Conservation (phyloP, 495 filamentous ascomycete species). For the Penicillium riverlandense region DNA sequence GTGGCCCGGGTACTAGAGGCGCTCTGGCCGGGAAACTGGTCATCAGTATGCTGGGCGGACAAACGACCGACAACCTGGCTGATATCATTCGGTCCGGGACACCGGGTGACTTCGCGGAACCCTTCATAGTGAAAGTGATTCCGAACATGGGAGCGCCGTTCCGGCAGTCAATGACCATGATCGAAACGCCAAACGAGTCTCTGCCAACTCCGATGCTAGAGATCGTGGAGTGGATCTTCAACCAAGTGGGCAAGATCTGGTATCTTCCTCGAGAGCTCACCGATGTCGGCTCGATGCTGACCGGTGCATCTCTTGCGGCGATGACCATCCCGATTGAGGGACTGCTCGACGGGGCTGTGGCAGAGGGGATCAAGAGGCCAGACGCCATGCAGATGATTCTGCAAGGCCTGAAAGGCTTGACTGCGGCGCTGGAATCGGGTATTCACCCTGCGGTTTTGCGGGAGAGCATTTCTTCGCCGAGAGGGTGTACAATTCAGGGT, state of each 20-base stretch:
- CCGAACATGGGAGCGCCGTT: constrained; percentile 30
- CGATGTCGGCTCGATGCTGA: constrained; percentile 24
- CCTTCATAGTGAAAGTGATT: constrained; percentile 24
- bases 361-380: constrained; percentile 23
- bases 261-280: constrained; percentile 19
- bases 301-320: constrained; percentile 23
- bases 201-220: constrained; percentile 8
- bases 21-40: constrained; percentile 66
- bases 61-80: constrained; percentile 57
- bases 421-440: constrained; percentile 22
- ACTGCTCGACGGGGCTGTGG: constrained; percentile 32
- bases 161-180: constrained; percentile 27
- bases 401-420: constrained; percentile 24
- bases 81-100: constrained; percentile 43
- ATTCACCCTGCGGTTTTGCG: constrained; percentile 25
- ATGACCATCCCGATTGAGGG: constrained; percentile 30
- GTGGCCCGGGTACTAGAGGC: constrained; percentile 12
- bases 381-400: constrained; percentile 29
- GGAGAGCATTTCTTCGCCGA: constrained; percentile 31
- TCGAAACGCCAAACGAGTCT: constrained; percentile 13
- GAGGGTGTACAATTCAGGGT: constrained; percentile 30
- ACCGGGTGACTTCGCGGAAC: neutral
- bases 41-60: constrained; percentile 80
- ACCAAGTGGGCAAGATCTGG: constrained; percentile 25
- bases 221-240: constrained; percentile 19